Evolutionary conservation across 2,329 filamentous ascomycete species (phyloP).

Genomic region (Thelonectria discophora): DNA sequence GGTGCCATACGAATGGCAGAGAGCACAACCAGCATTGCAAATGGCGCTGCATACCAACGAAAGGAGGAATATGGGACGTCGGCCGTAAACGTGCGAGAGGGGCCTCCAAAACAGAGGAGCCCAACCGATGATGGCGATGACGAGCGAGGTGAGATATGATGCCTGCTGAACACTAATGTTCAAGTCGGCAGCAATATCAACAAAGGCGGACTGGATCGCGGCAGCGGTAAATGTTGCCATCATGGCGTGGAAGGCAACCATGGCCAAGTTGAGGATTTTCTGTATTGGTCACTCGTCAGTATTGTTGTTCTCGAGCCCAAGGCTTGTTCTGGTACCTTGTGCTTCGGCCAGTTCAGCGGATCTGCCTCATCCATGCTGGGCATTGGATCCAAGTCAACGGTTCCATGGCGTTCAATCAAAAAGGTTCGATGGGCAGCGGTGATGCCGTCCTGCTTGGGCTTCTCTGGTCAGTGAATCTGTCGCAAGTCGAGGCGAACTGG

Average conservation of each 20-base stretch:
- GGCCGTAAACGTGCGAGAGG: constrained; percentile 61
- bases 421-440: constrained; percentile 10
- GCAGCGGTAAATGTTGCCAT: constrained; percentile 66
- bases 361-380: constrained; percentile 22
- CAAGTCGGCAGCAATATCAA: constrained; percentile 61
- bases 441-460: constrained; percentile 7
- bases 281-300: constrained; percentile 33
- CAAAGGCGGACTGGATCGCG: constrained; percentile 63
- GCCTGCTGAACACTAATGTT: constrained; percentile 57
- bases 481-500: background rate
- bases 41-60: constrained; percentile 56
- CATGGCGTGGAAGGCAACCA: constrained; percentile 66
- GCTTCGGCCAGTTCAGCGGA: constrained; percentile 18
- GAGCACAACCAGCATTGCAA: constrained; percentile 62
- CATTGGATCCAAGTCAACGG: constrained; percentile 18
- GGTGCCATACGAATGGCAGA: constrained; percentile 56
- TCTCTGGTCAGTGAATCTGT: background rate
- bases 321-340: background rate
- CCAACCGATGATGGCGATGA: constrained; percentile 33
- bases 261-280: constrained; percentile 61
- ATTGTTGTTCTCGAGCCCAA: background rate
- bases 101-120: constrained; percentile 64
- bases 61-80: constrained; percentile 62
- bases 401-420: constrained; percentile 14
- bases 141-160: constrained; percentile 58